These are phyloP conservation scores for Ganoderma sinense DNA, from an alignment of 1,284 basidiomycete species.

Conservation along the genomic window DNA sequence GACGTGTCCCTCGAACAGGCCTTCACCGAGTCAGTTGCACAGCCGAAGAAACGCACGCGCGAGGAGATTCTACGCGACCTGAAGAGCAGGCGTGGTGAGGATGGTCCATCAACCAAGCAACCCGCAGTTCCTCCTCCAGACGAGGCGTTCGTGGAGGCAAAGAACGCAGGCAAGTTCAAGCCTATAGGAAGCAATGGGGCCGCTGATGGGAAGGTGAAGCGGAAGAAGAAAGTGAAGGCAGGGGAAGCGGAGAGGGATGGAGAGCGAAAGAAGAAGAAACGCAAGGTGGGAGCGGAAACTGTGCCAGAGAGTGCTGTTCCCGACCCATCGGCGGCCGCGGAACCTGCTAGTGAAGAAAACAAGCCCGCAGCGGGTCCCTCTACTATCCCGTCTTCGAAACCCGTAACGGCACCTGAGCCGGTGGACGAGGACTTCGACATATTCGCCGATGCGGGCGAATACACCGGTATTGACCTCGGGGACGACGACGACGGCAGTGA, in stretches of 20 bases:
- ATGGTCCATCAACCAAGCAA: slow-evolving; percentile 30
- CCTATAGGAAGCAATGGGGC: slow-evolving; percentile 52
- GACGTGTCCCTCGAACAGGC: slow-evolving; percentile 83
- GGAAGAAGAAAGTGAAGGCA: slow-evolving; percentile 42
- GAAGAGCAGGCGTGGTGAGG: slow-evolving; percentile 63
- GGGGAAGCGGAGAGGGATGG: slow-evolving; percentile 33
- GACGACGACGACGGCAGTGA: slow-evolving; percentile 55
- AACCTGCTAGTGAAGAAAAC: slow-evolving; percentile 3
- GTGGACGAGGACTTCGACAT: slow-evolving; percentile 74
- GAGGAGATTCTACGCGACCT: slow-evolving; percentile 78
- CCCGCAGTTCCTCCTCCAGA: slow-evolving; percentile 22
- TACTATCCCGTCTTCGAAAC: slow-evolving; percentile 26
- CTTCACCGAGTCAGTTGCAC: slow-evolving; percentile 53
- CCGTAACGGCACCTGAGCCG: slow-evolving; percentile 37
- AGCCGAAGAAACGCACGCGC: slow-evolving; percentile 70
- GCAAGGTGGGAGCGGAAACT: slow-evolving; percentile 41
- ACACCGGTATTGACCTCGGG: slow-evolving; percentile 72
- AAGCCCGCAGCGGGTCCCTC: slow-evolving; percentile 23
- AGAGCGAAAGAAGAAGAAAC: slow-evolving; percentile 45
- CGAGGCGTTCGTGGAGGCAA: slow-evolving; percentile 56
- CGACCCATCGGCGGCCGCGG: slow-evolving; percentile 50
- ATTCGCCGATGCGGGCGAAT: slow-evolving; percentile 87
- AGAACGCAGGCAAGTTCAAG: slow-evolving; percentile 76
- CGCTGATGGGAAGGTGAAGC: slow-evolving; percentile 39
- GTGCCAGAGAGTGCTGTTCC: neutral